phyloP scores from a whole-genome alignment of 768 basidiomycete species.

The Sarcodon aspratus region DNA sequence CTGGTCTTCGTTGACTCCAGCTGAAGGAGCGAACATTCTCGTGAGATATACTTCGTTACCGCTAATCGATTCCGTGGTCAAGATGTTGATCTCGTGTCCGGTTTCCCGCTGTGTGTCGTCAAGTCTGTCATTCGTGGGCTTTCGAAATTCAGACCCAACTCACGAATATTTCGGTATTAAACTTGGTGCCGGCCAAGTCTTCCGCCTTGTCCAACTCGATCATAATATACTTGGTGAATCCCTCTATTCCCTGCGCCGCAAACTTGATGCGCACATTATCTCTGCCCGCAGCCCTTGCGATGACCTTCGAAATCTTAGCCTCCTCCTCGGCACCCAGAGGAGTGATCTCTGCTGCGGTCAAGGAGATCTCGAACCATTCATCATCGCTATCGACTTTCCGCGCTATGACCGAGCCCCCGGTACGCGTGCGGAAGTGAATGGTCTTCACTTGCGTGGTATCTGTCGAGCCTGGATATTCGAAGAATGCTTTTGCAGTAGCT shows the following conservation, averaged over 20 bases:
- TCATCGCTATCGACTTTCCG: conserved; percentile 3
- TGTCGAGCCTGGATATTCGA: neutral
- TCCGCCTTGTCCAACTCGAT: conserved; percentile 30
- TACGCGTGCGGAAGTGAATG: conserved; percentile 11
- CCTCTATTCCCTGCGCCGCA: conserved; percentile 22
- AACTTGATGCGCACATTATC: conserved; percentile 23
- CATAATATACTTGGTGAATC: conserved; percentile 25
- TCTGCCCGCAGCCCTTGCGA: conserved; percentile 28
- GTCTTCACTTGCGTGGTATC: neutral
- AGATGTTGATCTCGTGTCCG: conserved; percentile 23
- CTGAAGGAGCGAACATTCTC: conserved; percentile 35
- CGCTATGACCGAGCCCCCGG: conserved; percentile 14
- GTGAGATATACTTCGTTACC: conserved; percentile 30
- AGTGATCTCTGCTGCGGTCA: conserved; percentile 18
- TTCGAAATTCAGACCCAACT: conserved; percentile 6
- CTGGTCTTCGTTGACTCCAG: conserved; percentile 29
- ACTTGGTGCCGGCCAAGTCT: conserved; percentile 19
- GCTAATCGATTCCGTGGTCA: conserved; percentile 25
- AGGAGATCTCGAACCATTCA: conserved; percentile 21
- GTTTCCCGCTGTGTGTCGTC: conserved; percentile 16
- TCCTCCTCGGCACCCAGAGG: conserved; percentile 20
- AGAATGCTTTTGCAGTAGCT: conserved; percentile 30
- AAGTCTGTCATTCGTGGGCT: neutral
- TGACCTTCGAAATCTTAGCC: conserved; percentile 15
- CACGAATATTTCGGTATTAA: conserved; percentile 25